Evolutionary conservation across 352 stramenopile genomes (phyloP), one percentile per base, ranked within the genome.

Genomic region (Phytophthora colocasiae): DNA sequence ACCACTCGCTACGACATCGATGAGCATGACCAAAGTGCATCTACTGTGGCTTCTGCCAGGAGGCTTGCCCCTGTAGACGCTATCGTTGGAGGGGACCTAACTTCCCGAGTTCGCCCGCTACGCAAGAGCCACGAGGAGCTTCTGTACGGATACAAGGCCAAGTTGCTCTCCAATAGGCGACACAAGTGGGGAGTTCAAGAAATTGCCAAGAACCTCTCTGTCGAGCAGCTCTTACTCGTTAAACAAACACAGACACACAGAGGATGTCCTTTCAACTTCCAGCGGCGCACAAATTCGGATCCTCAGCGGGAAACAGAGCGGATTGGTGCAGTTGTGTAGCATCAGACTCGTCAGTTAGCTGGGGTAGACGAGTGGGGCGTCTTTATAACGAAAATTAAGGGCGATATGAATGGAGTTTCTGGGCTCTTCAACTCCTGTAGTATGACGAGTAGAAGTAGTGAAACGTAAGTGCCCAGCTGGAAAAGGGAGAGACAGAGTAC

Each of bases 11-110:
- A 99, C 84, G 98, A 99, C 81, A 99, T 99, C 76, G 98, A 99
- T n/a, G n/a, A n/a, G n/a, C 83, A 99, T 99, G 97, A 99, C 98
- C 69, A n/a, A 99, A 99, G 86, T 99, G 98, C 81, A 99, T 99
- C 79, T 99, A 99, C 87, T 99, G 98, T 75, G 98, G 94, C 43
- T 98, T 98, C 79, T 98, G 94, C 78, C 91, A 97, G 73, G 89
- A 96, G 60, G 97, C 97, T 2, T 99, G 98, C 69, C 97, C 98
- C 1, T n/a, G 98, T 99, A 19, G 98, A 99, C 80, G 98, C 98
- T 50, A 99, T 99, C 69, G 98, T 99, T 34, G 98, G n/a, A n/a
- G 99, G 79, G 97, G 97, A 59, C 98, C 98, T 22, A 99, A 99
- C 88, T 99, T 99, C n/a, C n/a, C 79, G 98, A 99, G 81, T 99